phyloP scores from a whole-genome alignment of 2,329 filamentous ascomycete species.

The Calonectria hongkongensis region DNA sequence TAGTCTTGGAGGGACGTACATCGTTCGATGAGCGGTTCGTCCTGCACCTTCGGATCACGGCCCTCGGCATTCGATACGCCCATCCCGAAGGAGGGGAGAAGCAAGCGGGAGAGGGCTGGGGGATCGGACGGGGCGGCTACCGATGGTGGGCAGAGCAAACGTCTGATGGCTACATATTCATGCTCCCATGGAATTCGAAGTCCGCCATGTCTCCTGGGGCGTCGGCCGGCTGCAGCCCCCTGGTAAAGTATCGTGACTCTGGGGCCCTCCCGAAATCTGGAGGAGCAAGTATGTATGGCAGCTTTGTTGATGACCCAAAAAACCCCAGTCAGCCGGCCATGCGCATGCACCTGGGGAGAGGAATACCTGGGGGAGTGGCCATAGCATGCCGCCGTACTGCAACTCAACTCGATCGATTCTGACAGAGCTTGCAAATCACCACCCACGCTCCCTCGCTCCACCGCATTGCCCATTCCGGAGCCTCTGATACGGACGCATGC shows the following conservation, averaged over 20 bases:
- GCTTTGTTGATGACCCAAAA: conserved; percentile 20
- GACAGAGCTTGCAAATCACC: conserved; percentile 25
- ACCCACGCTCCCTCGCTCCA: neutral
- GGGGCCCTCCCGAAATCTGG: conserved; percentile 24
- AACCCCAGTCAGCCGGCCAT: conserved; percentile 3
- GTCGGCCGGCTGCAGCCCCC: conserved; percentile 14
- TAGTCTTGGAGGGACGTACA: conserved; percentile 31
- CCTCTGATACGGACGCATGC: conserved; percentile 28
- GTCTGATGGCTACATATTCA: conserved; percentile 46
- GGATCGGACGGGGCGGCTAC: conserved; percentile 33
- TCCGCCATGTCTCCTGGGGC: conserved; percentile 29
- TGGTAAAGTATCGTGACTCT: conserved; percentile 15
- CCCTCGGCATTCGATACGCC: conserved; percentile 48
- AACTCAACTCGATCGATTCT: conserved; percentile 4
- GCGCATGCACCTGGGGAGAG: conserved; percentile 6
- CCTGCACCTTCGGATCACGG: conserved; percentile 49
- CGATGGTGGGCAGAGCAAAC: conserved; percentile 43
- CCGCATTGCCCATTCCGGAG: conserved; percentile 18
- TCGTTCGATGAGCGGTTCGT: conserved; percentile 49
- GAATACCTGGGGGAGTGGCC: conserved; percentile 34
- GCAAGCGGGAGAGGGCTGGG: neutral
- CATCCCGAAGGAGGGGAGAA: conserved; percentile 5
- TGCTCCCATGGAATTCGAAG: conserved; percentile 33
- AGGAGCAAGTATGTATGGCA: conserved; percentile 16
- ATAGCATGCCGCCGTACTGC: conserved; percentile 24